phyloP scores from a whole-genome alignment of 73 alveolate species.

The Paramecium biaurelia region DNA sequence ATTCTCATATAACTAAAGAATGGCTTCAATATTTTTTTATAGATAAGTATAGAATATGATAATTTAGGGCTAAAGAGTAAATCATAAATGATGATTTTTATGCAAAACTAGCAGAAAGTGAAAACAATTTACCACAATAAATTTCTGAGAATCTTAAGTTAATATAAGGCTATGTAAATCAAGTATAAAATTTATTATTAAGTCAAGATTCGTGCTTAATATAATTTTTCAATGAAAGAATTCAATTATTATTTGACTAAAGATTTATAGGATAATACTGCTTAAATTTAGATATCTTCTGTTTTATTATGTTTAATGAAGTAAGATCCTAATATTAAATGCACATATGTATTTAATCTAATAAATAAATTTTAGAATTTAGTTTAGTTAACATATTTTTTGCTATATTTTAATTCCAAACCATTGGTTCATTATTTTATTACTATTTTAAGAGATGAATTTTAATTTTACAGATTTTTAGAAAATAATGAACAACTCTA shows the following conservation, averaged over 20 bases:
- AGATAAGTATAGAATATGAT: background rate
- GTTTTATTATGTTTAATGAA: background rate
- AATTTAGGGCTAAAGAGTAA: background rate
- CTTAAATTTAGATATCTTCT: background rate
- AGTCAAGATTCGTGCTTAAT: background rate
- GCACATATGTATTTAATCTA: background rate
- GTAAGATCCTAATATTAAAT: background rate
- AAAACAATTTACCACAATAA: background rate
- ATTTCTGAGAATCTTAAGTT: background rate
- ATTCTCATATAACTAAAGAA: background rate
- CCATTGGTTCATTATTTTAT: background rate
- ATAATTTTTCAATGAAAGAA: background rate
- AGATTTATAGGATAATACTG: background rate
- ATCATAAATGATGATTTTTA: background rate
- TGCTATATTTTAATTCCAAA: conserved; percentile 1
- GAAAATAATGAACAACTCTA: background rate
- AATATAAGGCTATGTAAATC: background rate
- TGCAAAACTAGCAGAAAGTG: background rate
- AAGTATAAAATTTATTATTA: background rate
- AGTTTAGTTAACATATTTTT: background rate
- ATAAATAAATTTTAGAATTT: background rate
- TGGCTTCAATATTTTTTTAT: background rate
- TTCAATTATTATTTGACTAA: background rate
- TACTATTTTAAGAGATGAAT: background rate
- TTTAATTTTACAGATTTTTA: background rate